phyloP scores from a whole-genome alignment of 2,329 filamentous ascomycete genomes.

The Aspergillus alliaceus region DNA sequence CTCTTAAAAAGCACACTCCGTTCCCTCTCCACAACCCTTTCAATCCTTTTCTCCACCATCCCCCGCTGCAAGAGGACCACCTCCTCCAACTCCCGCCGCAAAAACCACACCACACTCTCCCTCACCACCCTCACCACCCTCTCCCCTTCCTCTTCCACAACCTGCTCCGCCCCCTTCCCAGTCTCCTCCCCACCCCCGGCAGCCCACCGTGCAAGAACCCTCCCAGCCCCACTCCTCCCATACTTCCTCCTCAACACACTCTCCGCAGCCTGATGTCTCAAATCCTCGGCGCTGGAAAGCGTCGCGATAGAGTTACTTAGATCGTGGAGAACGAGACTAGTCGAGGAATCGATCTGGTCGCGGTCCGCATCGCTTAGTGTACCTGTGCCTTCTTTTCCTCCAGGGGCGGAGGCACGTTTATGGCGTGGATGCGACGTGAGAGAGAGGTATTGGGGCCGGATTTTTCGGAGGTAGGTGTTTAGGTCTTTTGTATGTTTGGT shows the following conservation, averaged over 20 bases:
- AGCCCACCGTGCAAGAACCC: constrained; percentile 62
- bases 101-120: constrained; percentile 80
- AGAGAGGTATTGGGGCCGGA: constrained; percentile 89
- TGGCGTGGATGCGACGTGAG: constrained; percentile 52
- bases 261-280: constrained; percentile 73
- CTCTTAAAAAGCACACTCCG: constrained; percentile 80
- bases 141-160: constrained; percentile 68
- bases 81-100: constrained; percentile 72
- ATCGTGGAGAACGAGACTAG: constrained; percentile 80
- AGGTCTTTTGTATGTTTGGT: constrained; percentile 83
- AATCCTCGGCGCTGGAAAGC: constrained; percentile 77
- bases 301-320: constrained; percentile 78
- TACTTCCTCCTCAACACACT: constrained; percentile 74
- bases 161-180: constrained; percentile 65
- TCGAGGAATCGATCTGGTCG: constrained; percentile 82
- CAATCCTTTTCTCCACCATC: constrained; percentile 90
- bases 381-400: constrained; percentile 18
- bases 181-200: constrained; percentile 46
- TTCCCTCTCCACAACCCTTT: constrained; percentile 83
- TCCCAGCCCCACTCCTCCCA: constrained; percentile 52
- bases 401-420: constrained; percentile 57
- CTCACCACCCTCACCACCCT: constrained; percentile 69
- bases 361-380: constrained; percentile 77
- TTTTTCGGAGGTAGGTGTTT: constrained; percentile 74
- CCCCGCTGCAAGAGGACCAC: constrained; percentile 76